These are phyloP conservation scores for Fusarium albidum DNA, from an alignment of 2,329 filamentous ascomycete genomes.

Conservation along the genomic window DNA sequence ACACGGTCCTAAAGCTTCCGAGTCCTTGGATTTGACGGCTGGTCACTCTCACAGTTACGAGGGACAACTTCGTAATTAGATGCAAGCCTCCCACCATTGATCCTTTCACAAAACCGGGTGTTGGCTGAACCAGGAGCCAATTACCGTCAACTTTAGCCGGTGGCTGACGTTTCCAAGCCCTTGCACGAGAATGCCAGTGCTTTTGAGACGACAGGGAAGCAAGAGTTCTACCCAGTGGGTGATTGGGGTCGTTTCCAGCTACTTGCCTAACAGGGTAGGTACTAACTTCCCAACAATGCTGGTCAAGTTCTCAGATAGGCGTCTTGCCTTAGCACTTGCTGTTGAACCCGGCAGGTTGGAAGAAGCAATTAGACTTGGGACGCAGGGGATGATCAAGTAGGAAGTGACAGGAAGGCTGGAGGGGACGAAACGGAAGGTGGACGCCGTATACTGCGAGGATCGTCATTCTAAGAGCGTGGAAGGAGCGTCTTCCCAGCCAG, in stretches of 20 bases:
- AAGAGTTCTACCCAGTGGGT: too few relatives aligned
- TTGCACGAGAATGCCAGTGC: not conserved
- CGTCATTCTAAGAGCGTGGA: not conserved
- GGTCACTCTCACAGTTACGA: not conserved
- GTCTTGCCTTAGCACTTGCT: slow-evolving; percentile 19
- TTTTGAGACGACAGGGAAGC: too few relatives aligned
- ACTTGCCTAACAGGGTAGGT: slow-evolving; percentile 30
- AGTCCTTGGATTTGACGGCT: not conserved
- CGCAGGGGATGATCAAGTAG: slow-evolving; percentile 11
- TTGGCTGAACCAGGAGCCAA: slow-evolving; percentile 1
- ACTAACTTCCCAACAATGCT: slow-evolving; percentile 10
- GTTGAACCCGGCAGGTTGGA: slow-evolving; percentile 16
- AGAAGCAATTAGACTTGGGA: slow-evolving; percentile 3
- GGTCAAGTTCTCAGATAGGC: slow-evolving; percentile 25
- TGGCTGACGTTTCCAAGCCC: slow-evolving; percentile 11
- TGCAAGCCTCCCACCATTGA: slow-evolving; percentile 5
- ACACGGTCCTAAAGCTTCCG: not conserved
- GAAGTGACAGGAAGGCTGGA: slow-evolving; percentile 6
- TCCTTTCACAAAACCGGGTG: slow-evolving; percentile 14
- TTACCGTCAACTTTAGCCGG: slow-evolving; percentile 21
- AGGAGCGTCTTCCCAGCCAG: slow-evolving; percentile 4
- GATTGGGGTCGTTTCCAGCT: not conserved
- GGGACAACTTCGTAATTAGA: slow-evolving; percentile 1
- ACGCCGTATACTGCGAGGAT: not conserved
- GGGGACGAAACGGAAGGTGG: slow-evolving; percentile 5